Base-by-base conservation (phyloP, 192 early-diverging fungal species). In the Cladochytrium replicatum region DNA sequence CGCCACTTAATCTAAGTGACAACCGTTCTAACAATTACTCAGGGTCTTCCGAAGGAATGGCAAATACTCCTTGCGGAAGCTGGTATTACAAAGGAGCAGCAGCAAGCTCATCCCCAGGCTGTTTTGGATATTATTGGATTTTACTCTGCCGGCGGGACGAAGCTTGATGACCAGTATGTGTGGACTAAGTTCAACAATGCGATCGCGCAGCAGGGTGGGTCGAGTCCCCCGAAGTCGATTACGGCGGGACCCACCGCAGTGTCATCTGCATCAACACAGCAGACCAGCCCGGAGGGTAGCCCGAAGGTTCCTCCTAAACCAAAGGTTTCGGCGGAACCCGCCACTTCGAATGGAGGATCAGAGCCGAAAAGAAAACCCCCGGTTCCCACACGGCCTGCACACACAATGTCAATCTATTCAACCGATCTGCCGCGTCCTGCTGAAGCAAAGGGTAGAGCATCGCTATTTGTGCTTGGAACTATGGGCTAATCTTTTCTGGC, bases 21-120 rank as follows among this genome's bases (percentile, higher is more conserved):
- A n/a, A n/a, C n/a, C n/a, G n/a, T 41, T 52, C 15, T 30, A 34
- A 30, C 29, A 21, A 22, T 26, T 43, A 44, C 52, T 30, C 43
- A 92, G 89, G 94, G 94, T 32, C 62, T 98, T 37, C 94, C 94
- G 21, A 78, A 83, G 57, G 87, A 92, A 66, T 98, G 94, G 93
- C 83, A 88, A 27, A 72, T 81, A 25, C 69, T 98, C 64, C 73
- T 98, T 26, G 80, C 86, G 57, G 86, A 94, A 48, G 85, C 91
- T 40, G 94, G 94, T 29, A 98, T 98, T 48, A 80, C 90, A 41
- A 87, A 89, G 60, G 81, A 88, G 62, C 88, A 97, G 46, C 91
- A 95, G 72, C 80, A 86, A 47, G 84, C 85, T 24, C 81, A 97
- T 58, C 92, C 91, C 31, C 90, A 95, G 53, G 81, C 69, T 4